Evolutionary conservation across 1,284 basidiomycete genomes (phyloP), one percentile per base, ranked within the genome.

Genomic region (Sanghuangporus baumii): DNA sequence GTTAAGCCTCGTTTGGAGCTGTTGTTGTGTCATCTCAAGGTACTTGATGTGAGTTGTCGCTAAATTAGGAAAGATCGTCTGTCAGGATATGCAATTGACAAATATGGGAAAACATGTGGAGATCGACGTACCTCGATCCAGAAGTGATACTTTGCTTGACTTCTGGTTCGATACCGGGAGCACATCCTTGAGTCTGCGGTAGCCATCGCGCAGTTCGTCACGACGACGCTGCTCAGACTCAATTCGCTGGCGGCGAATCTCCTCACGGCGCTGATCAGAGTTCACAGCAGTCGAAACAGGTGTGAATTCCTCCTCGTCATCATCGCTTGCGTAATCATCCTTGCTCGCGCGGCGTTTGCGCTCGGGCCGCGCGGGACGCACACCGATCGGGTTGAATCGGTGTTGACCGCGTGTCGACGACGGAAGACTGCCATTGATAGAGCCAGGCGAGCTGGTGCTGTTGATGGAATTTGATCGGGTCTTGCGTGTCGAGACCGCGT

Each of bases 111-210:
- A 57, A 61, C 34, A 50, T 56, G 60, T 23, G 20, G 20, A 55
- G n/a, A 62, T 20, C 41, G n/a, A 80, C 85, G 62, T 71, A 88
- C 87, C 87, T 70, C 92, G 86, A 71, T 94, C 92, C 69, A 95
- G 83, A 63, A 94, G 79, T 65, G 85, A 89, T 59, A 92, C 88
- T 78, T 95, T 94, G 82, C 88, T 91, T 16, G 87, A 86, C 79
- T 93, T 91, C 81, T 94, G 91, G 78, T 91, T 92, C 55, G 88
- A 89, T 61, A 86, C 79, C 26, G 93, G 93, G 66, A 95, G 85
- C 59, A 86, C 87, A 68, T 91, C 88, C 81, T 91, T 92, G 75
- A 95, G 86, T 62, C 88, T 82, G 70, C 87, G 83, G 76, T 94
- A 95, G 63, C 92, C 92, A 65, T 93, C 90, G 62, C 91, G 80